Conservation (phyloP, 2,329 filamentous ascomycete genomes). For the Neopestalotiopsis sp. region DNA sequence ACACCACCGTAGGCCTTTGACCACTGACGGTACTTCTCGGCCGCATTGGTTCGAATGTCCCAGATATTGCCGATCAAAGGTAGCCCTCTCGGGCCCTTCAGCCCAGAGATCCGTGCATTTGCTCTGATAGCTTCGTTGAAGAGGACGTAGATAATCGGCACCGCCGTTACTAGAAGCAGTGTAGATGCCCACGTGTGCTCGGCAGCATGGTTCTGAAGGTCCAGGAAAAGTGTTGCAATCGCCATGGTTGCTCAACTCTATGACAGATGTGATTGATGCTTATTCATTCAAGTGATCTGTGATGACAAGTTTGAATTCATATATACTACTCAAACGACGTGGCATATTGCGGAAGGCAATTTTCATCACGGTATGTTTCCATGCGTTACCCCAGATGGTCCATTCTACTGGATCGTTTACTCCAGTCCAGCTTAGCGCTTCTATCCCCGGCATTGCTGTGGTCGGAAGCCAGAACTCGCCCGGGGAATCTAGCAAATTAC, state of each 20-base stretch:
- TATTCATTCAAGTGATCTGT: neutral
- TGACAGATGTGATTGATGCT: neutral
- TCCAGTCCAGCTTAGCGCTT: neutral
- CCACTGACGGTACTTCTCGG: conserved; percentile 56
- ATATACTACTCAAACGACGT: neutral
- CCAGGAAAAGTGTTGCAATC: conserved; percentile 1
- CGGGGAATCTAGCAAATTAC: neutral
- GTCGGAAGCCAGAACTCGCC: neutral
- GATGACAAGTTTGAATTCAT: neutral
- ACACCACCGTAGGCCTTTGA: conserved; percentile 67
- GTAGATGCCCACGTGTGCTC: neutral
- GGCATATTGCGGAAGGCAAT: neutral
- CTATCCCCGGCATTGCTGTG: neutral
- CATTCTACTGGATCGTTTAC: neutral
- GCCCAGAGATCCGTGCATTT: conserved; percentile 30
- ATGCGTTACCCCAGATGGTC: neutral
- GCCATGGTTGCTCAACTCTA: neutral
- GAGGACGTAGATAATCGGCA: conserved; percentile 22
- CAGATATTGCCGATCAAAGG: conserved; percentile 66
- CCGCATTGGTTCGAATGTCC: conserved; percentile 63
- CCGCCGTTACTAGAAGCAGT: neutral
- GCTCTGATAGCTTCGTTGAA: conserved; percentile 32
- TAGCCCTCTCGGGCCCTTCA: conserved; percentile 33
- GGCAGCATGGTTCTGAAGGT: neutral
- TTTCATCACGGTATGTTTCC: neutral